Evolutionary conservation across 2,329 filamentous ascomycete genomes (phyloP), one percentile per base, ranked within the genome.

Genomic region (Sporothrix globosa): DNA sequence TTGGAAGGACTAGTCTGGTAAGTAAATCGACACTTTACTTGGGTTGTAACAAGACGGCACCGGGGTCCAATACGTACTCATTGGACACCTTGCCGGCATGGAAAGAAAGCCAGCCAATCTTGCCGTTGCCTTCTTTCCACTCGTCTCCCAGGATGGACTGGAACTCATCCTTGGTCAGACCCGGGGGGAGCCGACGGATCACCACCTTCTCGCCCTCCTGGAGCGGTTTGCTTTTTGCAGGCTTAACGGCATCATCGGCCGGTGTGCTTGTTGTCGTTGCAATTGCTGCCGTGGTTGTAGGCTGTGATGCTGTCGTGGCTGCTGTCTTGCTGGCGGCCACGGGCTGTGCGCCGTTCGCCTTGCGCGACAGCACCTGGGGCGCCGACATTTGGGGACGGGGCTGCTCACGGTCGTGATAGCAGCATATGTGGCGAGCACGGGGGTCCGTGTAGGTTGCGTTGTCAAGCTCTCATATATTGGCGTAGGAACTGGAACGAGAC

Each of bases 131-230:
- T 3, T 86, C 76, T 76, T 89, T 91, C 95, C 95, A 98, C 65
- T 93, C 90, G 1, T 90, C 85, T 4, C 93, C 94, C 14, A 97
- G 79, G 10, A 89, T 85, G 17, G 82, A 80, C 75, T 89, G 84
- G 73, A 96, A 95, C 76, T 99, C 96, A 0, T 85, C 80, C 76
- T 92, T 87, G 0, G 92, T 96, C 78, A 99, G 84, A 10, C 91
- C 92, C 1, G 96, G 94, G 11, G 96, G 92, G 4, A 99, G 86
- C 70, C 95, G 88, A 68, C 96, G 89, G 69, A 97, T 85, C 30
- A 96, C 85, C 14, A 97, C 85, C 83, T 98, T 98, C 76, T 96
- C 86, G 71, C 92, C 91, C 78, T 84, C 89, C 17, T 46, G 44
- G 61, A 81, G 76, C 3, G 82, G 73, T 70, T 78, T 81, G 6